Evolutionary conservation across 768 basidiomycete species (phyloP).

Genomic region (Lactarius trivialis): DNA sequence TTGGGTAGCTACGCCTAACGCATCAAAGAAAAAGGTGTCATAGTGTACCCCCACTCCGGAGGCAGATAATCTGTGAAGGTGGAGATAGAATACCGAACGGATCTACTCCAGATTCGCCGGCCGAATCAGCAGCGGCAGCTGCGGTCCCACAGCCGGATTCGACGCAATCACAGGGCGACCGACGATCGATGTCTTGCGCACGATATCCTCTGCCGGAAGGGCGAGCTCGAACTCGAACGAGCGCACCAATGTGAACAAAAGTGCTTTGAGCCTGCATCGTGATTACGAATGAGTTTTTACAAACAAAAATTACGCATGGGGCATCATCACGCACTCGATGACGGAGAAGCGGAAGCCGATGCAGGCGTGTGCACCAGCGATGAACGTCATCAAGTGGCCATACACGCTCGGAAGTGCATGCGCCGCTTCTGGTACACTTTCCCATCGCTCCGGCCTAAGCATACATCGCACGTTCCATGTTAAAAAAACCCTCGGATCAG

Average conservation of each 20-base stretch:
- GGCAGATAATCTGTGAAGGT: neutral
- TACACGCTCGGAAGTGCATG: conserved; percentile 17
- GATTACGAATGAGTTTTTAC: neutral
- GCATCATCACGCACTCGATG: conserved; percentile 21
- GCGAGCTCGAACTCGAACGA: conserved; percentile 24
- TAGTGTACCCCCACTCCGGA: neutral
- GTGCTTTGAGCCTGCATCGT: conserved; percentile 24
- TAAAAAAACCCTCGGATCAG: neutral
- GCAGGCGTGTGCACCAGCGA: conserved; percentile 28
- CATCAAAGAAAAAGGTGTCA: too few relatives aligned
- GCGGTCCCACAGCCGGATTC: conserved; percentile 14
- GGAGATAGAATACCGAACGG: neutral
- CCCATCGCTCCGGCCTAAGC: conserved; percentile 23
- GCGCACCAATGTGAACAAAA: conserved; percentile 26
- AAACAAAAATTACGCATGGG: neutral
- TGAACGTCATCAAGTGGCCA: conserved; percentile 27
- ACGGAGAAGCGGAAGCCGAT: conserved; percentile 29
- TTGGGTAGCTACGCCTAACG: too few relatives aligned
- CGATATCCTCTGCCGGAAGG: conserved; percentile 17
- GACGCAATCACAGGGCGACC: conserved; percentile 17
- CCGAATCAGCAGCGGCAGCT: conserved; percentile 19
- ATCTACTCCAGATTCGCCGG: conserved; percentile 1
- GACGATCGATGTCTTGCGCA: conserved; percentile 13
- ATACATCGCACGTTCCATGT: neutral
- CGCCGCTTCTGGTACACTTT: conserved; percentile 12